Conservation (phyloP, 2,329 filamentous ascomycete genomes). For the Colletotrichum eleusines region DNA sequence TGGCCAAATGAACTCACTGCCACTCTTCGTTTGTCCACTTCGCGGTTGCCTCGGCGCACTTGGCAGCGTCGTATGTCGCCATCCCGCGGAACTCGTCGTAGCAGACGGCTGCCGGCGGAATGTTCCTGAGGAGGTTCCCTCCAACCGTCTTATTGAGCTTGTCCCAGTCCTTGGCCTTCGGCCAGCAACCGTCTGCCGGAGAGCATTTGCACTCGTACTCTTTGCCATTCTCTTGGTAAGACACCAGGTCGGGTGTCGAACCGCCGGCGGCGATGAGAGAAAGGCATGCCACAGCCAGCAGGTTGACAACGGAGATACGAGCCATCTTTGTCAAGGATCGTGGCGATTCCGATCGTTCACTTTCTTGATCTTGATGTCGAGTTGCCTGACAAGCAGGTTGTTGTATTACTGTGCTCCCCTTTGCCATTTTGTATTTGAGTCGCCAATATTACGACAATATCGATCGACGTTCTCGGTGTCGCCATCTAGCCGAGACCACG, state of each 20-base stretch:
- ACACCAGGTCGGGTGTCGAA: slow-evolving; percentile 6
- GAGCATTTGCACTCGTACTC: slow-evolving; percentile 56
- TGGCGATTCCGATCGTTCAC: background rate
- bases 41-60: slow-evolving; percentile 49
- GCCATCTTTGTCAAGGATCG: slow-evolving; percentile 16
- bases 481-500: slow-evolving; percentile 10
- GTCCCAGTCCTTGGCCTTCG: slow-evolving; percentile 55
- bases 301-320: slow-evolving; percentile 11
- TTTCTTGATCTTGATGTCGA: background rate
- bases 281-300: slow-evolving; percentile 5
- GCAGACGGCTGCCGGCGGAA: slow-evolving; percentile 61
- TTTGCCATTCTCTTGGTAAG: slow-evolving; percentile 28
- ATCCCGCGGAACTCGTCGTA: slow-evolving; percentile 49
- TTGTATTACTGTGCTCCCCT: slow-evolving; percentile 13
- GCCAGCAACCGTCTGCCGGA: slow-evolving; percentile 65
- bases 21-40: slow-evolving; percentile 53
- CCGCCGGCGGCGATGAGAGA: slow-evolving; percentile 12
- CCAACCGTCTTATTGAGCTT: slow-evolving; percentile 60
- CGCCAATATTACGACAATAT: slow-evolving; percentile 2
- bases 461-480: slow-evolving; percentile 1
- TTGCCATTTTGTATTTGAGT: slow-evolving; percentile 28
- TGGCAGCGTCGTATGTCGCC: slow-evolving; percentile 52
- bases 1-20: slow-evolving; percentile 48
- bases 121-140: slow-evolving; percentile 61
- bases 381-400: background rate